Percentiles rank a stretch among this genome's conserved stretches.
phyloP scores from a whole-genome alignment of 1,284 basidiomycete species.

The Apiotrichum laibachii region DNA sequence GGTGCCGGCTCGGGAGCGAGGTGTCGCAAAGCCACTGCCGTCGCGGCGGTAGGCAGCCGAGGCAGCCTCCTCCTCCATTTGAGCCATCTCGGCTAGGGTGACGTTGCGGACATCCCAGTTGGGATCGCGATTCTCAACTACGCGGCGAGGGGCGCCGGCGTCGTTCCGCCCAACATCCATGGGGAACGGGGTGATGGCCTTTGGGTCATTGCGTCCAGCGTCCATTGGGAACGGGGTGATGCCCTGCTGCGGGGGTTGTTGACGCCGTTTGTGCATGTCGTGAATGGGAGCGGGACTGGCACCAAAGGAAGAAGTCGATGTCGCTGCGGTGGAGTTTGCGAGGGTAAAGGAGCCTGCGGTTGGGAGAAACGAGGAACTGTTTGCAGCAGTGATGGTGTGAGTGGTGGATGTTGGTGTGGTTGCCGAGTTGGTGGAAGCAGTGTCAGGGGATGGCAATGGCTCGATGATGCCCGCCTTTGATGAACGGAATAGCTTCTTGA shows the following conservation, averaged over 20 bases:
- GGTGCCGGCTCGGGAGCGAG: constrained; percentile 10
- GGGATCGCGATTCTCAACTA: neutral
- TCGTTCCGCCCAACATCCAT: neutral
- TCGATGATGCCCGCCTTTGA: constrained; percentile 11
- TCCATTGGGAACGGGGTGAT: constrained; percentile 45
- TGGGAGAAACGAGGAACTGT: neutral
- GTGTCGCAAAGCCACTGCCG: neutral
- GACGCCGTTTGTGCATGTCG: constrained; percentile 9
- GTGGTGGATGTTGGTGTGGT: neutral
- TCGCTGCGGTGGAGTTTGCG: neutral
- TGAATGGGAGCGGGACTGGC: constrained; percentile 3
- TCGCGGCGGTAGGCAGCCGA: constrained; percentile 10
- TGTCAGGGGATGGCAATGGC: constrained; percentile 6
- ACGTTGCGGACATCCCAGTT: constrained; percentile 1
- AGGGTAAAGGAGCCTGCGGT: neutral
- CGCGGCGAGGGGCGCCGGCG: neutral
- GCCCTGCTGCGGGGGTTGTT: constrained; percentile 11
- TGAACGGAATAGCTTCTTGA: constrained; percentile 21
- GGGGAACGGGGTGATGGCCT: constrained; percentile 8
- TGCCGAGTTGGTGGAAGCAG: neutral
- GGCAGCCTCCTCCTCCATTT: constrained; percentile 14
- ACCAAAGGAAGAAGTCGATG: neutral
- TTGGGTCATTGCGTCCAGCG: constrained; percentile 22
- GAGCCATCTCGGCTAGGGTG: constrained; percentile 2
- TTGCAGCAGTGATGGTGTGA: neutral